A percentile compares a stretch with the other conserved stretches of the same genome.
These are phyloP conservation scores for Penicillium ochrochloron DNA, from an alignment of 495 filamentous ascomycete genomes.

Conservation along the genomic window DNA sequence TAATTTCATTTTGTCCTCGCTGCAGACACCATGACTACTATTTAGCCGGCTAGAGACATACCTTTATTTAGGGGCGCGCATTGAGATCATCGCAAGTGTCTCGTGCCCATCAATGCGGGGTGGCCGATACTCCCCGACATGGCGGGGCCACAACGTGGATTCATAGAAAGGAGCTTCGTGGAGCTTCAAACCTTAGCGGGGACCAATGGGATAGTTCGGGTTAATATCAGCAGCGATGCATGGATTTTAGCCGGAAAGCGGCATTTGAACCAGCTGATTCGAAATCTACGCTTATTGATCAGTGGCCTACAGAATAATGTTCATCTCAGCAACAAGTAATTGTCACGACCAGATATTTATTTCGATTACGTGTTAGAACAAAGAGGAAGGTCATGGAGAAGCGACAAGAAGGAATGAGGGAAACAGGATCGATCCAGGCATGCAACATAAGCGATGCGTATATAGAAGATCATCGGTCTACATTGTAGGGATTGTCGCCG, in stretches of 20 bases:
- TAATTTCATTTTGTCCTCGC: neutral
- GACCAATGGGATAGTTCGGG: neutral
- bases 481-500: too few relatives aligned
- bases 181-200: neutral
- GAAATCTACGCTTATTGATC: neutral
- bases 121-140: neutral
- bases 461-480: too few relatives aligned
- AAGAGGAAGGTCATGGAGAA: neutral
- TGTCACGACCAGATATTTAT: neutral
- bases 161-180: neutral
- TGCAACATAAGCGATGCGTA: neutral
- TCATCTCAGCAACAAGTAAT: neutral
- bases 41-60: neutral
- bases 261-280: neutral
- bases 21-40: neutral
- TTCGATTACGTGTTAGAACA: neutral
- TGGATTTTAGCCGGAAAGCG: neutral
- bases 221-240: neutral
- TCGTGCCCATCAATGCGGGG: neutral
- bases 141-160: neutral
- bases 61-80: neutral
- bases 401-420: constrained; percentile 1
- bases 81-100: neutral
- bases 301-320: neutral
- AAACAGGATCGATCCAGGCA: neutral